phyloP scores from a whole-genome alignment of 2,329 filamentous ascomycete species.

The Paecilomyces formosus region DNA sequence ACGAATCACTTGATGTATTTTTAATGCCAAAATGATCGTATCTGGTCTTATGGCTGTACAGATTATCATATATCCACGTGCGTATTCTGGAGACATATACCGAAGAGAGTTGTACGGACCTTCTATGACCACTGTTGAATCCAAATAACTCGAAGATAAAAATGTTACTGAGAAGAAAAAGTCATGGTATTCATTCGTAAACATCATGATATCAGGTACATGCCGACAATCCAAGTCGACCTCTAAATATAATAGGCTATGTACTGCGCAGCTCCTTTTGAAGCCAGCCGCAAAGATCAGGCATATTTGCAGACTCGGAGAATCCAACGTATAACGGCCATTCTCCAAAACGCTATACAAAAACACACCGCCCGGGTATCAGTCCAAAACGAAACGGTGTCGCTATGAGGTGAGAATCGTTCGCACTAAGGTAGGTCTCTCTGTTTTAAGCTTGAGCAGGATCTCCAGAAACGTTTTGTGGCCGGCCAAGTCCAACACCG shows the following conservation, averaged over 20 bases:
- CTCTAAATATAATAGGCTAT: background rate
- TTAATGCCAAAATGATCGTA: too few species aligned
- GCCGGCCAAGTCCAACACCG: constrained; percentile 62
- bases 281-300: background rate
- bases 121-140: background rate
- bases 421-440: background rate
- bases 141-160: background rate
- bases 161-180: too few species aligned
- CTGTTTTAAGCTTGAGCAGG: background rate
- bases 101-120: background rate
- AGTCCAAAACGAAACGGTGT: background rate
- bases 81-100: background rate
- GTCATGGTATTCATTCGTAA: background rate
- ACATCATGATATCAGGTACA: background rate
- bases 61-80: background rate
- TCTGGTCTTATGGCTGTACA: background rate
- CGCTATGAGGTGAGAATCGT: background rate
- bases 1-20: too few species aligned
- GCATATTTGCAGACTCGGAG: too few species aligned
- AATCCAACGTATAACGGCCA: too few species aligned
- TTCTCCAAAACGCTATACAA: too few species aligned
- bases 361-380: background rate
- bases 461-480: background rate
- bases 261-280: background rate
- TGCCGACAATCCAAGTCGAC: background rate